A percentile compares a stretch with the other conserved stretches of the same genome.
phyloP scores from a whole-genome alignment of 495 filamentous ascomycete species.

The Penicillium roqueforti region DNA sequence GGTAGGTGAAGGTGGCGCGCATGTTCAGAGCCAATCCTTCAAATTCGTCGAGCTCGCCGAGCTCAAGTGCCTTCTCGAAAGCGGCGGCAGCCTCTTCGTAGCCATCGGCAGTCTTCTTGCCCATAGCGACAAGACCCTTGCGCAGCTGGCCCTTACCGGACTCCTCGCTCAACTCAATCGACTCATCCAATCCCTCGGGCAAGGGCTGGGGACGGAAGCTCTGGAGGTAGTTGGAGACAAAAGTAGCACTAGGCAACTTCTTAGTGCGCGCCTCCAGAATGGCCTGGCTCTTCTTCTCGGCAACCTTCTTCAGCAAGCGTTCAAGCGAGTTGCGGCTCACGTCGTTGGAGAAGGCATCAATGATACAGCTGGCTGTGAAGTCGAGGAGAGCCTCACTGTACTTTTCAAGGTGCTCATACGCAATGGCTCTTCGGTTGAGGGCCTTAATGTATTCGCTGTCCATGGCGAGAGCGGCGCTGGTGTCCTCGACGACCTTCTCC shows the following conservation, averaged over 20 bases:
- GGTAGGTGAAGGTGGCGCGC: slow-evolving; percentile 91
- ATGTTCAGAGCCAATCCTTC: slow-evolving; percentile 93
- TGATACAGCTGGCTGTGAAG: slow-evolving; percentile 98
- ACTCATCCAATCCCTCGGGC: slow-evolving; percentile 78
- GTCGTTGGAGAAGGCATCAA: slow-evolving; percentile 92
- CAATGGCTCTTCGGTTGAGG: slow-evolving; percentile 89
- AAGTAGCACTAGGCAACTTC: slow-evolving; percentile 88
- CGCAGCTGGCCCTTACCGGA: slow-evolving; percentile 81
- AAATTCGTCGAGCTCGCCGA: slow-evolving; percentile 69
- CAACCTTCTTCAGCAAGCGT: slow-evolving; percentile 92
- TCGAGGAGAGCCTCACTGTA: slow-evolving; percentile 95
- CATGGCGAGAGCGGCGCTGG: slow-evolving; percentile 85
- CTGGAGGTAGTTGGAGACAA: slow-evolving; percentile 97
- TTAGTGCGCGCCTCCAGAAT: slow-evolving; percentile 76
- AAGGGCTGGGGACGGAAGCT: slow-evolving; percentile 83
- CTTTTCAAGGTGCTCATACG: slow-evolving; percentile 86
- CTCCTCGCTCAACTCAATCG: slow-evolving; percentile 67
- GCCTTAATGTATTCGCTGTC: slow-evolving; percentile 97
- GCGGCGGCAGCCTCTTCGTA: slow-evolving; percentile 81
- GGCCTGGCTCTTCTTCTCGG: slow-evolving; percentile 82
- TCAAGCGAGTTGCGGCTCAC: slow-evolving; percentile 84
- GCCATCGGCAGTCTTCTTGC: slow-evolving; percentile 77
- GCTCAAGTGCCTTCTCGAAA: slow-evolving; percentile 83
- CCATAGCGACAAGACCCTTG: slow-evolving; percentile 74
- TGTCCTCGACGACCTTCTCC: slow-evolving; percentile 97